Base-by-base conservation (phyloP, 78 protist genomes). In the Guillardia theta region DNA sequence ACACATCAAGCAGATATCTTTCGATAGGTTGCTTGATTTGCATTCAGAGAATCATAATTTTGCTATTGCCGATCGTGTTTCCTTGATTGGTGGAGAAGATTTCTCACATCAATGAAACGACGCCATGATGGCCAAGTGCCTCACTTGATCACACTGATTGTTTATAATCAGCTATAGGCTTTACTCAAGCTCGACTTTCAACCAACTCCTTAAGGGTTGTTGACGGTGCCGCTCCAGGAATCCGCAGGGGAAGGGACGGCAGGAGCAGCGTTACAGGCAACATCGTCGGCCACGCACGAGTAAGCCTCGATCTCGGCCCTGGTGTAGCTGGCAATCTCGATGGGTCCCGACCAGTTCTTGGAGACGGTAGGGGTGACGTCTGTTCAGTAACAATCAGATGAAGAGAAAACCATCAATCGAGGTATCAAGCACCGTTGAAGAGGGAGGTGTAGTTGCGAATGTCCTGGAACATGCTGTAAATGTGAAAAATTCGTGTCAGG, bases 221-320 rank as follows among this genome's bases (percentile, higher is more conserved):
- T 78, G 90, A 64, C 30, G 41, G 45, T 18, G 90, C 90, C 90
- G 24, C 53, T 27, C 90, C 90, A 78, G 90, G 44, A 46, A 50
- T 78, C 39, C 21, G 90, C 90, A 8, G 90, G 90, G 48, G 90
- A 78, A n/a, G 90, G 50, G 48, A 78, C 45, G 44, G 90, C 90
- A n/a, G 90, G 90, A 50, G 90, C 90, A 5, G 90, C 90, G 33
- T 78, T 78, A 50, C 90, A 78, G 12, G 44, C 45, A 36, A 78
- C 90, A 30, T 78, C 48, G 48, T 19, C 3, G 33, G 50, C 90
- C 45, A 78, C 90, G 90, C 90, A 78, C 4, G 90, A 78, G 90
- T 78, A 36, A 8, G 90, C 18, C 44, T 78, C 39, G 53, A 10
- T 37, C 48, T 43, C 50, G 24, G 90, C 0, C 53, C 24, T 37